Base-by-base conservation (phyloP, 2,329 filamentous ascomycete genomes). In the Paraphaeosphaeria minitans region DNA sequence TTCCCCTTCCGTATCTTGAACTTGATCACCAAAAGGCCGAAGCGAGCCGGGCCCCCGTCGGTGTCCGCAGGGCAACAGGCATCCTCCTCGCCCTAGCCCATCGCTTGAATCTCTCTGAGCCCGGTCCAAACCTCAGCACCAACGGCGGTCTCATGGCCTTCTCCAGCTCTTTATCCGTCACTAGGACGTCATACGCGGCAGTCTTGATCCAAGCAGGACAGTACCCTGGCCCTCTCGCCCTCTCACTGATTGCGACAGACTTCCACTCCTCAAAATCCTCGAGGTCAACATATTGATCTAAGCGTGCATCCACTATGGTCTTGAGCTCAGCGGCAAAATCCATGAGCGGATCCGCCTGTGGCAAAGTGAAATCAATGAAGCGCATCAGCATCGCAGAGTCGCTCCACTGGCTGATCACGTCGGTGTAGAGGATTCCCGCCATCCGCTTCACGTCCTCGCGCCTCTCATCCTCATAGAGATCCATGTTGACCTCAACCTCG, bases 131-230 rank as follows among this genome's bases (percentile, higher is more conserved):
- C 7, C 21, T 45, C 53, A 55, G 24, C 16, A 48, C 45, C 24
- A 31, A 3, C 21, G 42, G 22, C 51, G 27, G 39, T n/a, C 29
- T n/a, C 4, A 22, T 46, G 6, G 42, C 63, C 13, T 14, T 19
- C 31, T 42, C 35, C 35, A 62, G 10, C 27, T 62, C 61, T 16
- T 56, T 57, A 7, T 56, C 53, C 1, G 48, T 53, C 9, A 52
- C 57, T 2, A 68, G 37, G 45, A 64, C 58, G 13, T 61, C 51
- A 43, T 62, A 59, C 16, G 62, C 45, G 16, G 51, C 5, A 42
- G 37, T 46, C 42, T 53, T 41, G 14, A 66, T 14, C 41, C 42
- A 33, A 3, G 48, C 43, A 4, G 49, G 50, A 29, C 55, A 47
- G 4, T 2, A 10, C 14, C 6, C 16, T 14, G 53, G 58, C 1